Evolutionary conservation across 2,329 filamentous ascomycete genomes (phyloP), one percentile per base, ranked within the genome.

Genomic region (Aspergillus sp.): DNA sequence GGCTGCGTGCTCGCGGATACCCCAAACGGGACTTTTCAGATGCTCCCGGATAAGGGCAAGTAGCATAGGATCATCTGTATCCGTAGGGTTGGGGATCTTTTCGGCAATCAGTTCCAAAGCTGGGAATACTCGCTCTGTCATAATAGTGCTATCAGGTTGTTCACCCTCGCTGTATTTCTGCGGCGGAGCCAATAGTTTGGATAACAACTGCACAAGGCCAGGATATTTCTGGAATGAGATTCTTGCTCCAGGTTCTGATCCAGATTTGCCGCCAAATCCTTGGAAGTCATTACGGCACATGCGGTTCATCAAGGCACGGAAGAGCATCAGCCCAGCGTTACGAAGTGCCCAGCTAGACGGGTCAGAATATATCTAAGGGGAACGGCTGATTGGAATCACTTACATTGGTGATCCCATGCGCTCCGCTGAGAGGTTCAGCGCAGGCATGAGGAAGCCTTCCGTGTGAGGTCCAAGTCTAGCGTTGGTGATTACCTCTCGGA

Each of bases 401-500:
- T 78, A 90, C 85, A 95, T 86, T 58, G 89, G 83, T 0, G 91
- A 95, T 45, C 86, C 88, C 15, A 99, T 81, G 51, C 89, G 91
- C 58, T 84, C 83, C 11, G 90, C 90, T 2, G 93, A 92, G n/a
- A 98, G 81, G 60, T 88, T 84, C 4, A 99, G 80, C 34, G 88
- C 88, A 30, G 85, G 80, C 8, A 89, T 86, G 7, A 97, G 81
- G 65, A 92, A 89, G 0, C 80, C 79, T 66, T 96, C 91, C 0
- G 91, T 89, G 53, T 83, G 83, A 55, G 86, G 85, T 27, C 90
- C 83, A 13, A 98, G 80, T 50, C 86, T 85, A 0, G 91, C 91
- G 64, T 88, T 92, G 57, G 90, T 93, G 74, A 97, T 95, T 2
- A 96, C 88, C 63, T 96, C 92, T 70, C 95, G 95, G 57, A 99